Base-by-base conservation (phyloP, 202 grass and related monocot genomes). In the Setaria italica region DNA sequence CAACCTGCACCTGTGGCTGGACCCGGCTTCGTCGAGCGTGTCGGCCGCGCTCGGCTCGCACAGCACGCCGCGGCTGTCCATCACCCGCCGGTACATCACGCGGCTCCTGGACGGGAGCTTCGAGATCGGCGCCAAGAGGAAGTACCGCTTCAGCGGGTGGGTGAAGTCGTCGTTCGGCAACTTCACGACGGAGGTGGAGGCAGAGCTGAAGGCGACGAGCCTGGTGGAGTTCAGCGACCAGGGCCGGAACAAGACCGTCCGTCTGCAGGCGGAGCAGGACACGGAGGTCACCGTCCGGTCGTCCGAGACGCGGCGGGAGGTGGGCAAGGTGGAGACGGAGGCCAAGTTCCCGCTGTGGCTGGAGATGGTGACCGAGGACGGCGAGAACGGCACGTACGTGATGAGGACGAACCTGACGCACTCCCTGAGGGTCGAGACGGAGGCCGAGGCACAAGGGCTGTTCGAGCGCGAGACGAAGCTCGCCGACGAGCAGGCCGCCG, bases 1-100 rank as follows among this genome's bases (percentile, higher is more conserved):
- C 66, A 99, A 95, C 77, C 84, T 99, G 21, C 96, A 95, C 86
- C 86, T 99, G 32, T 99, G 96, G 96, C 65, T 95, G 67, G 96
- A 95, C 79, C 83, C 88, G 9, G 54, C 50, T 49, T 63, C 85
- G 19, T 21, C 81, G 70, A 54, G 62, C 4, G 94, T 95, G 79
- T 81, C 83, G 7, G 91, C 84, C 6, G 42, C 41, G 79, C 71
- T 99, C 13, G 72, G 74, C 9, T 50, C 29, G 21, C 92, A 94
- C 84, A 19, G 46, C 39, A 79, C 90, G 25, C 88, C 92, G 48
- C 80, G 85, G 2, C 82, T 90, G 48, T 89, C 76, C 34, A 86
- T 99, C 83, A 78, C 67, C 41, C 93, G 93, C 67, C 81, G 53
- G 6, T 94, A 92, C 81, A 17, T 9, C 15, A 81, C 63, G 53